Evolutionary conservation across 495 filamentous ascomycete genomes (phyloP), one percentile per base, ranked within the genome.

Genomic region (Sabuloglossum arenarium): DNA sequence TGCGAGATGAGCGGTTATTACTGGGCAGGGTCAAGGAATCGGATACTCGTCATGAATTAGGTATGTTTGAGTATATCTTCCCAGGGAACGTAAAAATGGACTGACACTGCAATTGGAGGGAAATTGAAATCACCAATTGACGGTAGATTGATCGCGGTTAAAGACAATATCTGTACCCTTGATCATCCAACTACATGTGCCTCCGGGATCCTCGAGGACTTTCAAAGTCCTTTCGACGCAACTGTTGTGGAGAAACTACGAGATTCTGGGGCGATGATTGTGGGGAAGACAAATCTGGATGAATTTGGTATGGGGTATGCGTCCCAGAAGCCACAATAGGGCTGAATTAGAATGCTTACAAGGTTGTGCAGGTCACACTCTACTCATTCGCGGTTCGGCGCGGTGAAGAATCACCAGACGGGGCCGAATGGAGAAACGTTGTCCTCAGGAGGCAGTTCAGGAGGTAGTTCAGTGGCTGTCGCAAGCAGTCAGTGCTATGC

Each of bases 281-380:
- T 78, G 16, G 84, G 83, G 8, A 96, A 94, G 66, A 88, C 88
- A 0, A 94, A 94, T 66, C 73, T 98, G 61, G 91, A 98, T 72
- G 91, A 97, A 65, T 98, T 97, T 68, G 91, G 91, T 23, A 98
- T 98, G 91, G 91, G 91, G 68, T 71, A 64, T 54, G 59, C 25
- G 8, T 29, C 42, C 31, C 14, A 43, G 25, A 34, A 29, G 27
- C 8, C 19, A 51, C 3, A 53, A 47, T 2, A 29, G 3, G 11
- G 10, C 19, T 6, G 29, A 9, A 59, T 19, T 14, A 10, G 58
- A 31, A 43, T 1, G 52, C 30, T 43, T 12, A 54, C 24, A 19
- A 28, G 42, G 10, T 29, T 46, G 42, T 23, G 34, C 43, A 70
- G 68, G 37, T 93, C 88, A 11, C 85, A 97, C 69, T 87, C 86